Evolutionary conservation across 1,139 yeast genomes (phyloP).

Genomic region (Kodamaea sp.): DNA sequence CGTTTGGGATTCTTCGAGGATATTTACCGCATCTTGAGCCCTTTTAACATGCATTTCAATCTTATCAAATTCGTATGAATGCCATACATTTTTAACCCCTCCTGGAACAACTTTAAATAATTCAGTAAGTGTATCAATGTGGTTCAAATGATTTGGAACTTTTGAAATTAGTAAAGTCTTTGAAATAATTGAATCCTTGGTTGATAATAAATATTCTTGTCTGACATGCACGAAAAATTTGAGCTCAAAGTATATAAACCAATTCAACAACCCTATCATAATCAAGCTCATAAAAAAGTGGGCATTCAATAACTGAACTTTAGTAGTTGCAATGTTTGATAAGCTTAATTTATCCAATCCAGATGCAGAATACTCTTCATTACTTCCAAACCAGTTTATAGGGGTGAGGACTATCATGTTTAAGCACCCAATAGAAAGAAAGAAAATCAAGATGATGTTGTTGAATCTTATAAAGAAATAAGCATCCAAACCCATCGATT

Average conservation of each 20-base stretch:
- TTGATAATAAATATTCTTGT: slow-evolving; percentile 32
- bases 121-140: slow-evolving; percentile 21
- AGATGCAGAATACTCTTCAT: slow-evolving; percentile 24
- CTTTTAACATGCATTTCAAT: slow-evolving; percentile 28
- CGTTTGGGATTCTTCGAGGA: slow-evolving; percentile 38
- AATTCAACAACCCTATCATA: slow-evolving; percentile 52
- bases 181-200: slow-evolving; percentile 24
- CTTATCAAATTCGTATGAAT: slow-evolving; percentile 41
- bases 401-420: slow-evolving; percentile 57
- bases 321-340: slow-evolving; percentile 53
- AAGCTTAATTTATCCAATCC: slow-evolving; percentile 61
- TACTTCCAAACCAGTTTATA: slow-evolving; percentile 48
- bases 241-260: slow-evolving; percentile 49
- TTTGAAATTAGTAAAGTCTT: slow-evolving; percentile 48
- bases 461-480: slow-evolving; percentile 59
- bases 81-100: slow-evolving; percentile 49
- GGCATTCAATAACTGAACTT: slow-evolving; percentile 43
- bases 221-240: slow-evolving; percentile 44
- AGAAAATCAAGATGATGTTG: slow-evolving; percentile 44
- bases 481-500: slow-evolving; percentile 58
- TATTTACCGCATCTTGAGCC: slow-evolving; percentile 30
- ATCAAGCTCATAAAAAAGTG: slow-evolving; percentile 55
- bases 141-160: slow-evolving; percentile 38
- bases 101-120: slow-evolving; percentile 39
- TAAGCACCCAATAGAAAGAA: slow-evolving; percentile 45